Evolutionary conservation across 2,329 filamentous ascomycete species (phyloP).

Genomic region (Daldinia sp.): DNA sequence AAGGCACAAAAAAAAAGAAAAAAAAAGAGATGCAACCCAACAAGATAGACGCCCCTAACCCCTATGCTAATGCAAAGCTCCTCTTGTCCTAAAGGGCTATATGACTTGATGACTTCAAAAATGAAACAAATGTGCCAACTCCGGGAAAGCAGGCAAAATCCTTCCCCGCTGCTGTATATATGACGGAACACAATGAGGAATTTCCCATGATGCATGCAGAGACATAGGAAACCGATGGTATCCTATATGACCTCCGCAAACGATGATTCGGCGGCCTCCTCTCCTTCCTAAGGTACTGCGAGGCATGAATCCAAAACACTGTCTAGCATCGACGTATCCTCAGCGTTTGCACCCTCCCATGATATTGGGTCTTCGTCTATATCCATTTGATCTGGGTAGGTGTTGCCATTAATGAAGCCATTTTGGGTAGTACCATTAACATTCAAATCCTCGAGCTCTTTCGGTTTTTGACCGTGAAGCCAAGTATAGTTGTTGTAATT

Average conservation of each 20-base stretch:
- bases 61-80: conserved; percentile 26
- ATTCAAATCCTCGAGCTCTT: conserved; percentile 44
- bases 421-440: conserved; percentile 46
- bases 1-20: too few species aligned
- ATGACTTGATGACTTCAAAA: conserved; percentile 6
- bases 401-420: conserved; percentile 57
- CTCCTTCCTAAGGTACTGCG: conserved; percentile 49
- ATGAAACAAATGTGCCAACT: not conserved
- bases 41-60: conserved; percentile 24
- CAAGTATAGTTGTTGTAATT: conserved; percentile 69
- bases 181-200: not conserved
- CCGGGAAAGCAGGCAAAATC: not conserved
- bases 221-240: not conserved
- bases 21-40: conserved; percentile 30
- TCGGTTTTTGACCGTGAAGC: conserved; percentile 51
- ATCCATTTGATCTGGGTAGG: conserved; percentile 64
- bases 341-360: conserved; percentile 68
- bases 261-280: not conserved
- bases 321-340: conserved; percentile 63
- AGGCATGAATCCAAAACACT: conserved; percentile 65
- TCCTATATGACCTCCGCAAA: not conserved
- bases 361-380: conserved; percentile 60
- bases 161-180: not conserved
- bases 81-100: not conserved
- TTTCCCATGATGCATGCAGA: not conserved